Conservation (phyloP, 148 eudicot genomes). For the Hydrangea macrophylla region DNA sequence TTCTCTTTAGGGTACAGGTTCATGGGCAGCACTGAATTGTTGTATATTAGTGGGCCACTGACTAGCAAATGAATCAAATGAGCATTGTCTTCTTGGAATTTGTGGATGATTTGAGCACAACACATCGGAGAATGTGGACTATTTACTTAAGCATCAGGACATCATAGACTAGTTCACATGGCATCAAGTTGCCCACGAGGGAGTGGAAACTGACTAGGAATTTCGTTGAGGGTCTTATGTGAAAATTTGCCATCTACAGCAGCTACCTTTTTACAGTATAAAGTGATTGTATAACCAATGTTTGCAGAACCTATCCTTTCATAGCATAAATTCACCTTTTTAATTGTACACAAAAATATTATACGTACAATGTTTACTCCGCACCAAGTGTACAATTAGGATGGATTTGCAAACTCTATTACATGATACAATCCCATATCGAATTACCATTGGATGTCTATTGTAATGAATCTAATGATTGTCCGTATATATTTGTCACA, state of each 20-base stretch:
- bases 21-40: neutral
- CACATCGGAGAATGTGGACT: neutral
- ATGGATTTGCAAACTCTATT: neutral
- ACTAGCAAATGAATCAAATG: neutral
- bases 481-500: too few species aligned
- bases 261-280: too few species aligned
- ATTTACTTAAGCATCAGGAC: neutral
- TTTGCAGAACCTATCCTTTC: neutral
- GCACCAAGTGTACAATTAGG: neutral
- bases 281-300: neutral
- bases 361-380: neutral
- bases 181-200: neutral
- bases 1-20: too few species aligned
- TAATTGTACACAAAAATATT: neutral
- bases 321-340: too few species aligned
- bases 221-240: too few species aligned
- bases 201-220: too few species aligned
- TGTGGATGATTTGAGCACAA: neutral
- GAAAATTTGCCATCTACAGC: too few species aligned
- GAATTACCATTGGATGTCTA: neutral
- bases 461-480: neutral
- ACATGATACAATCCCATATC: neutral
- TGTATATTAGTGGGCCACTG: neutral
- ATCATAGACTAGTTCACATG: neutral
- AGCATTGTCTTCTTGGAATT: neutral